Conservation (phyloP, 1,284 basidiomycete genomes). For the Gastroboletus turbinatus region DNA sequence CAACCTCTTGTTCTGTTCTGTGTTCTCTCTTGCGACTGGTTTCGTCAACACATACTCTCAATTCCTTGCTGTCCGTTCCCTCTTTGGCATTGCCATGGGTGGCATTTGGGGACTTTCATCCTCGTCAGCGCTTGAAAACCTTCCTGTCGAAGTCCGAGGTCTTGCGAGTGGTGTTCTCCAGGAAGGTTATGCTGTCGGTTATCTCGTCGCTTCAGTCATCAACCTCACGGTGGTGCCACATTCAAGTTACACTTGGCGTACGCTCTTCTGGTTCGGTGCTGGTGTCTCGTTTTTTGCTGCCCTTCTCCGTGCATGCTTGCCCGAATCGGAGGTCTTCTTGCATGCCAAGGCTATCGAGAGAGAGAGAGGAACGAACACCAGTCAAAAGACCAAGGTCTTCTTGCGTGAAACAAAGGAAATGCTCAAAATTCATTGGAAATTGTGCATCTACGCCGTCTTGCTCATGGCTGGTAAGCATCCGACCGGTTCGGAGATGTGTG, state of each 20-base stretch:
- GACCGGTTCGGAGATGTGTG: not conserved
- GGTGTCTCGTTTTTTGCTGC: constrained; percentile 79
- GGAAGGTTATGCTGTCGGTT: constrained; percentile 75
- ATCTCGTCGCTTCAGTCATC: constrained; percentile 67
- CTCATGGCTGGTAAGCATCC: constrained; percentile 68
- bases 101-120: constrained; percentile 80
- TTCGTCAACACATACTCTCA: constrained; percentile 68
- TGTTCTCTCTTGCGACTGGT: constrained; percentile 77
- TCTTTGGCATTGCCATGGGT: constrained; percentile 89
- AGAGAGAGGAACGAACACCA: constrained; percentile 40
- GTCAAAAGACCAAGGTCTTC: constrained; percentile 70
- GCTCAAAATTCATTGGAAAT: constrained; percentile 82
- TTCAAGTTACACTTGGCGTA: constrained; percentile 53
- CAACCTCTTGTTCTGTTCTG: constrained; percentile 73
- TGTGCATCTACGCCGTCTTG: constrained; percentile 82
- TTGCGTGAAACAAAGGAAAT: constrained; percentile 70
- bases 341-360: constrained; percentile 54
- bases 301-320: constrained; percentile 66
- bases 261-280: constrained; percentile 67
- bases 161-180: constrained; percentile 84
- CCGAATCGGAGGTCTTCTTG: constrained; percentile 81
- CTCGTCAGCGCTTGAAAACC: constrained; percentile 83
- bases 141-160: constrained; percentile 86
- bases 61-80: constrained; percentile 72
- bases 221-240: constrained; percentile 73